phyloP scores from a whole-genome alignment of 1,284 basidiomycete species.

The Stygiomarasmius scandens region DNA sequence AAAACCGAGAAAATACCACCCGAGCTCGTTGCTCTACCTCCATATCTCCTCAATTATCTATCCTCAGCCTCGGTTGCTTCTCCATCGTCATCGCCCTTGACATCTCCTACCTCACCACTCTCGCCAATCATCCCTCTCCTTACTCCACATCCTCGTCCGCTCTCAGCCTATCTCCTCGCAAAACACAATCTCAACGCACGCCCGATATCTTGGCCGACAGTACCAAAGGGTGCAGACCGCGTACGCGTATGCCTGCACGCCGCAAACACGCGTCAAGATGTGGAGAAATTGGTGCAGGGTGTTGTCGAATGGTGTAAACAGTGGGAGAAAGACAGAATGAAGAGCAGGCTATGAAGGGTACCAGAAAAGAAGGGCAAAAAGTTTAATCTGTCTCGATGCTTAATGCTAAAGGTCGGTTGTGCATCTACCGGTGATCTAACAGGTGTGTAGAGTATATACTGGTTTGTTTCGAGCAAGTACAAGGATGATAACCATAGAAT shows the following conservation, averaged over 20 bases:
- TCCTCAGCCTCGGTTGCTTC: conserved; percentile 16
- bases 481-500: no score
- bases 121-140: conserved; percentile 79
- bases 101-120: background rate
- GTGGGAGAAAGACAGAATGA: conserved; percentile 8
- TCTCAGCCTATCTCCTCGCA: conserved; percentile 66
- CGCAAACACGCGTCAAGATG: conserved; percentile 64
- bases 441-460: no score
- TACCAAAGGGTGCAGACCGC: conserved; percentile 82
- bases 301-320: conserved; percentile 52
- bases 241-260: conserved; percentile 86
- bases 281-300: conserved; percentile 56
- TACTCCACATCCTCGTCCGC: conserved; percentile 70
- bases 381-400: no score
- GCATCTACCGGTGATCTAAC: no score
- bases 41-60: conserved; percentile 32
- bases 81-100: background rate
- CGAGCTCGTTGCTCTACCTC: conserved; percentile 45
- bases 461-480: no score
- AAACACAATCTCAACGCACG: conserved; percentile 67
- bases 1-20: conserved; percentile 42
- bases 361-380: no score
- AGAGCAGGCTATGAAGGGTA: background rate
- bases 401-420: no score
- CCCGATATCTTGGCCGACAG: conserved; percentile 84